Percentiles rank a stretch among this genome's conserved stretches.
Conservation (phyloP, 2,329 filamentous ascomycete genomes). For the Aspergillus bombycis region DNA sequence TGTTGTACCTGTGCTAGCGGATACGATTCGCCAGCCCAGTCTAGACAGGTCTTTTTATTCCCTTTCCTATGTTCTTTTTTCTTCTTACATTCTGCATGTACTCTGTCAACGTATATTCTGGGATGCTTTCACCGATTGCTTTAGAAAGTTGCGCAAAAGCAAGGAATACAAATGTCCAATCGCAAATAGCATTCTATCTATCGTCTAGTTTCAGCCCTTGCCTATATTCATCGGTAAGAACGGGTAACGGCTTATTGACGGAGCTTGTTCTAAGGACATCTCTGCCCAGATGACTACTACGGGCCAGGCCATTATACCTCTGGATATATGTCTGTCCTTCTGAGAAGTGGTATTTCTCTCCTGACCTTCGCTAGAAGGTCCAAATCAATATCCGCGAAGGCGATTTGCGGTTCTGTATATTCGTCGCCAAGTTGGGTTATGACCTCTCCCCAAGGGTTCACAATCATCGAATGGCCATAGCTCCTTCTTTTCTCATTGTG, state of each 20-base stretch:
- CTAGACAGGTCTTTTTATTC: conserved; percentile 38
- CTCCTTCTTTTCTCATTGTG: conserved; percentile 77
- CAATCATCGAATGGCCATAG: conserved; percentile 83
- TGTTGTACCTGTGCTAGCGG: conserved; percentile 33
- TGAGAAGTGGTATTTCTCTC: conserved; percentile 59
- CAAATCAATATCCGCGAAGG: conserved; percentile 58
- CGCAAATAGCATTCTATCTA: neutral
- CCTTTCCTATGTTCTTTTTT: conserved; percentile 27
- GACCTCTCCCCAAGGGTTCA: conserved; percentile 85
- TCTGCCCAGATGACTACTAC: neutral
- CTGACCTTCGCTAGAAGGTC: conserved; percentile 55
- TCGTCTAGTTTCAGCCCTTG: neutral
- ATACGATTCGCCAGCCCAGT: conserved; percentile 35
- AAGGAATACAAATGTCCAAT: conserved; percentile 14
- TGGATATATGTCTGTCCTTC: conserved; percentile 57
- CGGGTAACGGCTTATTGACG: neutral
- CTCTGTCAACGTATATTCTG: conserved; percentile 25
- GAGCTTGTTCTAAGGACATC: neutral
- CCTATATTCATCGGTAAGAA: neutral
- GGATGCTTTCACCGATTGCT: conserved; percentile 18
- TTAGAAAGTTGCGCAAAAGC: conserved; percentile 14
- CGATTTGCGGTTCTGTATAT: conserved; percentile 49
- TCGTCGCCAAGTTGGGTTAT: conserved; percentile 63
- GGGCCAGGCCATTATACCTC: conserved; percentile 38
- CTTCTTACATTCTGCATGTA: conserved; percentile 25